phyloP scores from a whole-genome alignment of 441 rosid species.

The Biscutella laevigata region DNA sequence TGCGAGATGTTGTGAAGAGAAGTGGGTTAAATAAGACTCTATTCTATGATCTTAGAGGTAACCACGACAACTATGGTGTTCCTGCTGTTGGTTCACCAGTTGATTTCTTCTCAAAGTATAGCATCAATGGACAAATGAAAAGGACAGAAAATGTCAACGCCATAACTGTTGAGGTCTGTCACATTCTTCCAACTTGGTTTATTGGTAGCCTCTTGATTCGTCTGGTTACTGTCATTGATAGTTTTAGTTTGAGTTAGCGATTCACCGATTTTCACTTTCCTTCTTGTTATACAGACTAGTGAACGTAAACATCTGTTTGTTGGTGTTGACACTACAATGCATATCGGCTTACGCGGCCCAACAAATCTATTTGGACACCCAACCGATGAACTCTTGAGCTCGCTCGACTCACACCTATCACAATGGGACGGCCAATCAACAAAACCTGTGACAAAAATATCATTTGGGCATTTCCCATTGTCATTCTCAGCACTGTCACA shows the following conservation, averaged over 20 bases:
- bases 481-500: slow-evolving; percentile 62
- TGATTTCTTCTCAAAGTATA: slow-evolving; percentile 78
- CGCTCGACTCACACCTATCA: slow-evolving; percentile 54
- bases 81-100: slow-evolving; percentile 45
- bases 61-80: slow-evolving; percentile 88
- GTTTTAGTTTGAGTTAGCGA: no score
- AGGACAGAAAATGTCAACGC: slow-evolving; percentile 51
- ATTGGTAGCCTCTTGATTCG: background rate
- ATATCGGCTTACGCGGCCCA: slow-evolving; percentile 77
- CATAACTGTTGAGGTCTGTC: slow-evolving; percentile 65
- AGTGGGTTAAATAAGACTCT: slow-evolving; percentile 61
- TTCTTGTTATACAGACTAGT: slow-evolving; percentile 41
- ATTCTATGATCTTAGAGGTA: slow-evolving; percentile 85
- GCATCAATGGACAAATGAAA: slow-evolving; percentile 66
- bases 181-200: slow-evolving; percentile 3
- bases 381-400: slow-evolving; percentile 54
- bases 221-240: background rate
- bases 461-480: slow-evolving; percentile 90
- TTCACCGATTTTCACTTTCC: no score
- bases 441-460: slow-evolving; percentile 60
- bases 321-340: slow-evolving; percentile 73
- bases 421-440: slow-evolving; percentile 58
- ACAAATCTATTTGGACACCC: slow-evolving; percentile 94
- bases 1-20: slow-evolving; percentile 51
- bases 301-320: slow-evolving; percentile 66